Evolutionary conservation across 768 basidiomycete species (phyloP), one percentile per base, ranked within the genome.

Genomic region (Clathrus columnatus): DNA sequence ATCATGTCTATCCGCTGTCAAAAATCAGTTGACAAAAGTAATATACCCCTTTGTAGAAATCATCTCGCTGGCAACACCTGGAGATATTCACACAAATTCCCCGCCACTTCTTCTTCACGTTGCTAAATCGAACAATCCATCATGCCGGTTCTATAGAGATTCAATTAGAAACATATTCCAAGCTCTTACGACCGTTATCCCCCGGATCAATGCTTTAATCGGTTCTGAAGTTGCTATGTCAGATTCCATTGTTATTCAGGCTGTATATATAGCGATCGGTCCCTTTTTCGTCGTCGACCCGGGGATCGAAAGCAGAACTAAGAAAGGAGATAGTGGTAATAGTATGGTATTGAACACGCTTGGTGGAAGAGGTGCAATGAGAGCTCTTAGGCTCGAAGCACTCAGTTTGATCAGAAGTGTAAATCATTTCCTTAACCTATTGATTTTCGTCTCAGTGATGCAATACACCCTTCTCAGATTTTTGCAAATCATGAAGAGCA

Each of bases 401-500:
- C 69, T 97, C 48, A 81, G 83, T 3, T 75, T 96, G 57, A 85
- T 97, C 54, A 79, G 94, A 56, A 88, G 83, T 61, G 92, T 96
- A 64, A 72, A 87, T 70, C 51, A 8, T 53, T 46, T 50, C 50
- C 50, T 41, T 49, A 23, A 18, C 36, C 7, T 10, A 20, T 45
- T 23, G 27, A 29, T 48, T 47, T 61, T 46, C 54, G 20, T 36
- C 10, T 8, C 26, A 8, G 17, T 18, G n/a, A 29, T 44, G 17
- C 41, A n/a, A 21, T 50, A 30, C 46, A 20, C 32, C 16, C 36
- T 52, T 41, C 51, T 0, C 62, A 96, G 94, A 85, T 94, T 28
- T 98, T 96, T 62, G 89, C 90, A 11, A 87, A 85, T 59, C 84
- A 97, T 64, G 83, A 89, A 60, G 86, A 85, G 43, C 96, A 99